phyloP scores from a whole-genome alignment of 495 filamentous ascomycete genomes.

The Letharia columbiana region DNA sequence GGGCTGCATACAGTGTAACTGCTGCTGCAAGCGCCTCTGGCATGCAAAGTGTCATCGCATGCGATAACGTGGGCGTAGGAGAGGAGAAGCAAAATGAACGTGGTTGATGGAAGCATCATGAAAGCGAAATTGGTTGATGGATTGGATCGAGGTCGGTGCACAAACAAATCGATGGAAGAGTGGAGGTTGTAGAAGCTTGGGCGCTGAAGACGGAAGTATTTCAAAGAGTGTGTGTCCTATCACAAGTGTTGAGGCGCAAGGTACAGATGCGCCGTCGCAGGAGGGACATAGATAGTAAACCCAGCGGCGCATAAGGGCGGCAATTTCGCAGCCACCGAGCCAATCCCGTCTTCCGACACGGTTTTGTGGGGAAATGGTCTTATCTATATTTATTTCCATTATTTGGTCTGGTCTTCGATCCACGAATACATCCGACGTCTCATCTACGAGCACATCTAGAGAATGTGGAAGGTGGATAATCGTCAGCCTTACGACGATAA shows the following conservation, averaged over 20 bases:
- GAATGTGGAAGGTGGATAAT: background rate
- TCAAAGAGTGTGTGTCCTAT: background rate
- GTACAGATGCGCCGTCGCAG: constrained; percentile 6
- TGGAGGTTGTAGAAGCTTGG: background rate
- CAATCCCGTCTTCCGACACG: background rate
- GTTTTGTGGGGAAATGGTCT: too few relatives aligned
- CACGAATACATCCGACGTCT: background rate
- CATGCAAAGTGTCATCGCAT: background rate
- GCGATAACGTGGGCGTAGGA: background rate
- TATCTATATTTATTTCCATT: background rate
- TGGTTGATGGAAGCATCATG: background rate
- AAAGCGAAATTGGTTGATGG: background rate
- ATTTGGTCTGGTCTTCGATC: background rate
- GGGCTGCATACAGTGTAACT: constrained; percentile 20
- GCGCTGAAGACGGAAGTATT: background rate
- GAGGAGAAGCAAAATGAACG: constrained; percentile 2
- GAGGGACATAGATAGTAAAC: background rate
- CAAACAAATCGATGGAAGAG: background rate
- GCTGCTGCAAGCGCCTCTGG: constrained; percentile 17
- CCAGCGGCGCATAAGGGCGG: background rate
- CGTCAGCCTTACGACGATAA: background rate
- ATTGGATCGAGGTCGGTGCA: background rate
- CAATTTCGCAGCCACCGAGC: background rate
- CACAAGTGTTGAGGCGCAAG: constrained; percentile 2
- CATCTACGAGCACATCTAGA: background rate